A percentile compares a stretch with the other conserved stretches of the same genome.
Evolutionary conservation across 2,329 filamentous ascomycete species (phyloP).

Genomic region (Diaporthe ampelina): DNA sequence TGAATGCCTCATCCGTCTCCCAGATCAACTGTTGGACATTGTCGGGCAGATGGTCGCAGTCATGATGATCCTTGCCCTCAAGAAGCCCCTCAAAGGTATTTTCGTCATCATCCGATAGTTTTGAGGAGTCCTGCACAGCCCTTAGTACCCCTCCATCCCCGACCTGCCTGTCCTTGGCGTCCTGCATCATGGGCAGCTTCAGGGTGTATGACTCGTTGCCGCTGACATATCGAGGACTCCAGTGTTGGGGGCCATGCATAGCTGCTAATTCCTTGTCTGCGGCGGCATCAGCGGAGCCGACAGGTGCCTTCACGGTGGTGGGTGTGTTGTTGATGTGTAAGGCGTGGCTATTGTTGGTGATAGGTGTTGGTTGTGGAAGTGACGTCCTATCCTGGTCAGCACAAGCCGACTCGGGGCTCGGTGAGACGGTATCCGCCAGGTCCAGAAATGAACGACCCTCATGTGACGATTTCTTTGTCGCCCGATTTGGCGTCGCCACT

Average conservation of each 20-base stretch:
- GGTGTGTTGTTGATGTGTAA: conserved; percentile 28
- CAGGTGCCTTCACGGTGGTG: conserved; percentile 30
- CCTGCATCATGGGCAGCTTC: conserved; percentile 26
- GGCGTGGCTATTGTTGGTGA: not conserved
- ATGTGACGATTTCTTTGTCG: conserved; percentile 39
- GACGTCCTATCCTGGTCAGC: conserved; percentile 17
- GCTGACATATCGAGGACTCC: conserved; percentile 22
- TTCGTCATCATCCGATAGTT: conserved; percentile 23
- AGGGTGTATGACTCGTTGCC: conserved; percentile 33
- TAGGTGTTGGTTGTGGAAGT: conserved; percentile 27
- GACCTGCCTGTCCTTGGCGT: conserved; percentile 9
- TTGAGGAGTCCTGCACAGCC: conserved; percentile 26
- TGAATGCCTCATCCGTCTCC: conserved; percentile 66
- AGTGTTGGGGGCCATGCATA: conserved; percentile 23
- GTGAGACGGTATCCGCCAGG: conserved; percentile 26
- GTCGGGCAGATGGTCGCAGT: conserved; percentile 49
- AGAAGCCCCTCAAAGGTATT: conserved; percentile 28
- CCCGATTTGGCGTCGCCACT: conserved; percentile 15
- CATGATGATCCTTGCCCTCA: conserved; percentile 7
- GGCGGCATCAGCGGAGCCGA: not conserved
- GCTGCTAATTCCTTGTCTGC: not conserved
- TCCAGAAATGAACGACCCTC: conserved; percentile 13
- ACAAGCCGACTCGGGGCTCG: conserved; percentile 12
- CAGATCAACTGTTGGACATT: conserved; percentile 61
- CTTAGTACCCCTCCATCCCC: not conserved